Conservation (phyloP, 2,329 filamentous ascomycete species). For the Arachnomyces sp. region DNA sequence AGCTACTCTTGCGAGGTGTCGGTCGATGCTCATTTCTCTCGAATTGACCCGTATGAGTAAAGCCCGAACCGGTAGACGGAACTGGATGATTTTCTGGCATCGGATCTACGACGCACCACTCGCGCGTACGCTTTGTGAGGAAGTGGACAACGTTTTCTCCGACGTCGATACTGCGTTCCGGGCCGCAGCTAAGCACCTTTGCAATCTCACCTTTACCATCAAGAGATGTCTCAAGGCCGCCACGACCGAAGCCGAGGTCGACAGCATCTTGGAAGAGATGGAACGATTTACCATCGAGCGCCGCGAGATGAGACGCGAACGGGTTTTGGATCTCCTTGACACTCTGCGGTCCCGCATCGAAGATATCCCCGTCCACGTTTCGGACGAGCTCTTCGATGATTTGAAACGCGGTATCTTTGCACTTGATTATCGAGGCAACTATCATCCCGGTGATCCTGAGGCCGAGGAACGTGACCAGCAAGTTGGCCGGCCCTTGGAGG, state of each 20-base stretch:
- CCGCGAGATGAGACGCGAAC: slow-evolving; percentile 16
- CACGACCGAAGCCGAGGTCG: slow-evolving; percentile 16
- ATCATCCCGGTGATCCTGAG: slow-evolving; percentile 22
- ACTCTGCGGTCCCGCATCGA: slow-evolving; percentile 20
- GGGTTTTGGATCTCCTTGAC: slow-evolving; percentile 17
- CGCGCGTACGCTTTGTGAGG: slow-evolving; percentile 6
- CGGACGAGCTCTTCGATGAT: slow-evolving; percentile 21
- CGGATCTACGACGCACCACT: slow-evolving; percentile 18
- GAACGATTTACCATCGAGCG: slow-evolving; percentile 17
- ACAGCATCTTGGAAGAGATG: slow-evolving; percentile 18
- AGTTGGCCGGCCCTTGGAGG: slow-evolving; percentile 8
- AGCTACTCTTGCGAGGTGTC: slow-evolving; percentile 20
- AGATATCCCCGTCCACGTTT: slow-evolving; percentile 22
- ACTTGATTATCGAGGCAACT: slow-evolving; percentile 22
- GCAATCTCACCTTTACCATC: slow-evolving; percentile 16
- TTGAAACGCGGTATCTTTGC: slow-evolving; percentile 26
- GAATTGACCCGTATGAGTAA: slow-evolving; percentile 25
- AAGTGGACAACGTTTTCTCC: slow-evolving; percentile 11
- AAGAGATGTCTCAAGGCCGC: slow-evolving; percentile 14
- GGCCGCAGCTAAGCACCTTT: slow-evolving; percentile 18
- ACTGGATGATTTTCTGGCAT: slow-evolving; percentile 25
- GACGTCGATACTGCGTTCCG: slow-evolving; percentile 22
- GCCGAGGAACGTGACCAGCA: slow-evolving; percentile 18
- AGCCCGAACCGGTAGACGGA: slow-evolving; percentile 19
- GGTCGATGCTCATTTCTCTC: slow-evolving; percentile 19